Percentiles rank a stretch among this genome's conserved stretches.
Conservation (phyloP, 208 protist species). For the Jaenimonas drosophilae region DNA sequence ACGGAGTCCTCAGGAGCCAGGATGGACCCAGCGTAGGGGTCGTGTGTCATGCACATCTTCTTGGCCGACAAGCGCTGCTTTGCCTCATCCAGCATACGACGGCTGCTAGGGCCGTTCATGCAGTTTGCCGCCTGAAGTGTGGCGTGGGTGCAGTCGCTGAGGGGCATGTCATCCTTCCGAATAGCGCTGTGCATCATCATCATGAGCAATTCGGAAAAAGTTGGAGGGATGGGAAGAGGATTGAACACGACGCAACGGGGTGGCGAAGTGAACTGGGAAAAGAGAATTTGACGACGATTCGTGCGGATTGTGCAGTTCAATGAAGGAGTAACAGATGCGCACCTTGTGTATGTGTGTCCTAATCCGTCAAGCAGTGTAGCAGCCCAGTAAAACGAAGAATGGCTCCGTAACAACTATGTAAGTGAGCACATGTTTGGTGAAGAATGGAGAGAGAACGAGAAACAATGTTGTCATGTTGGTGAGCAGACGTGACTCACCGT, state of each 20-base stretch:
- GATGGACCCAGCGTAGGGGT: too few relatives aligned
- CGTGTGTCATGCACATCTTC: too few relatives aligned
- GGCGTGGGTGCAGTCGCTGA: constrained; percentile 56
- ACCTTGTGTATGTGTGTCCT: background rate
- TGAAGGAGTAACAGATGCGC: background rate
- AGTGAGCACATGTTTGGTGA: too few relatives aligned
- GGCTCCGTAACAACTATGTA: background rate
- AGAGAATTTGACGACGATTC: background rate
- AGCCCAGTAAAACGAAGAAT: background rate
- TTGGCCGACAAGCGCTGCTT: too few relatives aligned
- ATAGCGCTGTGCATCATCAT: constrained; percentile 4
- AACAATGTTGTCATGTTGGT: too few relatives aligned
- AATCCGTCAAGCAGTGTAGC: background rate
- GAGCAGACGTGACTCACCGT: too few relatives aligned
- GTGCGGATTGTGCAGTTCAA: background rate
- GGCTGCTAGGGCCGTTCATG: too few relatives aligned
- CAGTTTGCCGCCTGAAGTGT: too few relatives aligned
- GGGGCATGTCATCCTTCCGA: constrained; percentile 10
- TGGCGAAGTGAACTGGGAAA: constrained; percentile 5
- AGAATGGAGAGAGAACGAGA: too few relatives aligned
- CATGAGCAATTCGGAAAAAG: too few relatives aligned
- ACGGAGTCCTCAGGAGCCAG: too few relatives aligned
- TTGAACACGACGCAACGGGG: background rate
- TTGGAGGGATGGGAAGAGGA: background rate
- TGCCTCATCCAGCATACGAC: too few relatives aligned